These are phyloP conservation scores for Fusarium pseudonygamai DNA, from an alignment of 2,329 filamentous ascomycete species.

Conservation along the genomic window DNA sequence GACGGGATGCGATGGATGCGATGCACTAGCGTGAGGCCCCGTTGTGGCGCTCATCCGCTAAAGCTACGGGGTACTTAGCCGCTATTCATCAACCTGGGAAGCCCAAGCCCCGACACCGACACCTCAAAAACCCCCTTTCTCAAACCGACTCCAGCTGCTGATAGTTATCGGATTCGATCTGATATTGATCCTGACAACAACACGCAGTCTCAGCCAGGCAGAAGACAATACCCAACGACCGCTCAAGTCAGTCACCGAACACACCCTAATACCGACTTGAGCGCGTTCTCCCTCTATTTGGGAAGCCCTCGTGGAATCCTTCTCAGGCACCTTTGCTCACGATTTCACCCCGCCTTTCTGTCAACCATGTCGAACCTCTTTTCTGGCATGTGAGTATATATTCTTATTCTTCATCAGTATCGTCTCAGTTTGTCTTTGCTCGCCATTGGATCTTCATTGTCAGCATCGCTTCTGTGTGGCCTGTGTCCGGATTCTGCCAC, in stretches of 20 bases:
- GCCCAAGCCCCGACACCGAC: slow-evolving; percentile 38
- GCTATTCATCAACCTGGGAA: slow-evolving; percentile 21
- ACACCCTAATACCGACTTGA: background rate
- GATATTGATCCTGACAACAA: slow-evolving; percentile 35
- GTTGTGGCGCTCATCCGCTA: slow-evolving; percentile 31
- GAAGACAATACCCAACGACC: background rate
- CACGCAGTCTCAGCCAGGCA: background rate
- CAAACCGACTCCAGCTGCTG: slow-evolving; percentile 33
- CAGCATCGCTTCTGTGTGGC: background rate
- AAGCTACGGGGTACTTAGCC: slow-evolving; percentile 40
- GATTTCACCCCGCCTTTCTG: slow-evolving; percentile 40
- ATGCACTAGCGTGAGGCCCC: slow-evolving; percentile 18
- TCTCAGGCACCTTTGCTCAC: slow-evolving; percentile 35
- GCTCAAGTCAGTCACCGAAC: background rate
- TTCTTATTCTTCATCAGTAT: slow-evolving; percentile 4
- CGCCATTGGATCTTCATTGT: background rate
- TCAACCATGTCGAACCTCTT: slow-evolving; percentile 67
- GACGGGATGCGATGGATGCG: slow-evolving; percentile 2
- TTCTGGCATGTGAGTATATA: slow-evolving; percentile 67
- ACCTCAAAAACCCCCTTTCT: slow-evolving; percentile 44
- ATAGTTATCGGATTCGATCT: slow-evolving; percentile 16
- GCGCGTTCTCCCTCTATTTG: slow-evolving; percentile 2
- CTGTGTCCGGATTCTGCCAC: background rate
- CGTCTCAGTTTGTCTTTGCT: background rate
- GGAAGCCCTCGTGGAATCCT: slow-evolving; percentile 27